These are phyloP conservation scores for Gossypium schwendimanii DNA, from an alignment of 441 rosid genomes.

Conservation along the genomic window DNA sequence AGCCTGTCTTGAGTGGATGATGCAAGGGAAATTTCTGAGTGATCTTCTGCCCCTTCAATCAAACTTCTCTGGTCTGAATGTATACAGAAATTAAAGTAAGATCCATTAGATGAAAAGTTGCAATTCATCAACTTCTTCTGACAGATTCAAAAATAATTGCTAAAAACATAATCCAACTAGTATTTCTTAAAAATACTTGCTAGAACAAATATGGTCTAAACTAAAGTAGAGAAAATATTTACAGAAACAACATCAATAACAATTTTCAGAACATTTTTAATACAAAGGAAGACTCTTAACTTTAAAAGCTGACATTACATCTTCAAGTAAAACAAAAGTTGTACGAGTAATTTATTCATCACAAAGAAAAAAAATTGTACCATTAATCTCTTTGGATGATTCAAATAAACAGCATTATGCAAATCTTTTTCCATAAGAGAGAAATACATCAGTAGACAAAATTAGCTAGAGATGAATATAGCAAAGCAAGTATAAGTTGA, in stretches of 20 bases:
- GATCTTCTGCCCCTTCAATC: slow-evolving; percentile 43
- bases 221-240: neutral
- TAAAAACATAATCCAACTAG: slow-evolving; percentile 5
- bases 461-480: neutral
- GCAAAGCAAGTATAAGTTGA: neutral
- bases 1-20: slow-evolving; percentile 50
- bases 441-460: no score
- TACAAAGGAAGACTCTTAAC: neutral
- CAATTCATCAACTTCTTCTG: neutral
- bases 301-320: neutral
- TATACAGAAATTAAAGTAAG: slow-evolving; percentile 5
- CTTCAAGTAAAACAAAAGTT: neutral
- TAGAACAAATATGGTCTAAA: neutral
- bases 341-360: neutral
- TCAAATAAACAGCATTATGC: neutral
- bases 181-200: neutral
- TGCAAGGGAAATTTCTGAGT: slow-evolving; percentile 41
- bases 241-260: neutral
- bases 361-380: neutral
- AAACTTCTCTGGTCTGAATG: slow-evolving; percentile 49
- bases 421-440: neutral
- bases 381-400: neutral
- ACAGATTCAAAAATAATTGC: slow-evolving; percentile 2
- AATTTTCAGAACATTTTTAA: neutral
- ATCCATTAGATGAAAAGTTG: neutral